These are phyloP conservation scores for Carex myosuroides DNA, from an alignment of 176 grass and related monocot genomes.

Conservation along the genomic window DNA sequence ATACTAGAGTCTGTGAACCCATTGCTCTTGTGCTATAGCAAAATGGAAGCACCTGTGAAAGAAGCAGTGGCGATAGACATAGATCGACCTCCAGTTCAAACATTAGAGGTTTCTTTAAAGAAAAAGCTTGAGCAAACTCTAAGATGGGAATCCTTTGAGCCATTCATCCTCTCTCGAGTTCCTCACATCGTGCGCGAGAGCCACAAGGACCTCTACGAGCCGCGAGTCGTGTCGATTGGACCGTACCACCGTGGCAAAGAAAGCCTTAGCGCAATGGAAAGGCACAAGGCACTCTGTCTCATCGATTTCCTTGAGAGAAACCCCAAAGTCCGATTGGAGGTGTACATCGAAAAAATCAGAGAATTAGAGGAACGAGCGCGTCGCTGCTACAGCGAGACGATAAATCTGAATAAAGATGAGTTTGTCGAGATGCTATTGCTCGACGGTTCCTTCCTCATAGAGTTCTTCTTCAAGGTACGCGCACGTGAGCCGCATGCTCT, in stretches of 20 bases:
- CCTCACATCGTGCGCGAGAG: too few species aligned
- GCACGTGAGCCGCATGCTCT: neutral
- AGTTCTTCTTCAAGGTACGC: neutral
- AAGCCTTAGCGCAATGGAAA: neutral
- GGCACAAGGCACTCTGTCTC: conserved; percentile 15
- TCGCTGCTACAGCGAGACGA: conserved; percentile 19
- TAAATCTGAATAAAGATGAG: neutral
- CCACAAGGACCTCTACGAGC: too few species aligned
- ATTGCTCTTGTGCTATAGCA: neutral
- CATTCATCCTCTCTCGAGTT: too few species aligned
- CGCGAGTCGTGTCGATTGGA: too few species aligned
- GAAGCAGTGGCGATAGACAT: conserved; percentile 2
- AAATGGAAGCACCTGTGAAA: neutral
- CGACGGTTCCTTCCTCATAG: conserved; percentile 24
- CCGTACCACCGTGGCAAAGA: too few species aligned
- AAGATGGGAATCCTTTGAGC: too few species aligned
- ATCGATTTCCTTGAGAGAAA: conserved; percentile 9
- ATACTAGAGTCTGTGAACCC: neutral
- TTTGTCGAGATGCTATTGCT: conserved; percentile 27
- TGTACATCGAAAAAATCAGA: neutral
- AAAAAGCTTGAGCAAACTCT: too few species aligned
- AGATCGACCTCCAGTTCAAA: neutral
- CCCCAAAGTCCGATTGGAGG: neutral
- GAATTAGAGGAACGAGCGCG: conserved; percentile 14
- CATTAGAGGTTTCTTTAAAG: neutral